phyloP scores from a whole-genome alignment of 2,329 filamentous ascomycete species.

The Dothistroma pini region DNA sequence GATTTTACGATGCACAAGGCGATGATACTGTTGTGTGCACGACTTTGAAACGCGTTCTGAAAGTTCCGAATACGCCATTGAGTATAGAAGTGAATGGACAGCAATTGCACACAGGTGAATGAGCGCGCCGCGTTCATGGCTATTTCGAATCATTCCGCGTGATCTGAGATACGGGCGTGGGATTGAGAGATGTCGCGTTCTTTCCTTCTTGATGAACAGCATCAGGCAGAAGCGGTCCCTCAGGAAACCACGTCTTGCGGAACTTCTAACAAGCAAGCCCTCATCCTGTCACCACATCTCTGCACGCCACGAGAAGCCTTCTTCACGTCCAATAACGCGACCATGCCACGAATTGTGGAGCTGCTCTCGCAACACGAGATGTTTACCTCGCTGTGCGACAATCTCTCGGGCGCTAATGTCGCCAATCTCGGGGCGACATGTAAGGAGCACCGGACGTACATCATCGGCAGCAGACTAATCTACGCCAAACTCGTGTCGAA shows the following conservation, averaged over 20 bases:
- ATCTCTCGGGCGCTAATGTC: conserved; percentile 3
- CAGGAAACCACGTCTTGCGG: not conserved
- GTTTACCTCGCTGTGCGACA: not conserved
- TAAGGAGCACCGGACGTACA: not conserved
- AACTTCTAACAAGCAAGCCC: not conserved
- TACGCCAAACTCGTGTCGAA: too few relatives aligned
- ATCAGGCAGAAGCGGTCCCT: not conserved
- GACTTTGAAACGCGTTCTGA: not conserved
- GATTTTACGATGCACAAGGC: not conserved
- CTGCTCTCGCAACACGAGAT: conserved; percentile 3
- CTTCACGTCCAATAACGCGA: not conserved
- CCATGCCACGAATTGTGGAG: not conserved
- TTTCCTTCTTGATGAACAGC: not conserved
- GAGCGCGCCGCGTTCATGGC: not conserved
- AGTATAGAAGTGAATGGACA: not conserved
- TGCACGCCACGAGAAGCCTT: not conserved
- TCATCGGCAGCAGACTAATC: not conserved
- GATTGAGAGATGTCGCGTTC: not conserved
- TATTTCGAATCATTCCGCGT: not conserved
- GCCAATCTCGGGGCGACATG: conserved; percentile 1
- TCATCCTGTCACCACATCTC: not conserved
- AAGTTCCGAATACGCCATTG: not conserved
- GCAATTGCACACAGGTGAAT: not conserved
- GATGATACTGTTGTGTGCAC: not conserved
- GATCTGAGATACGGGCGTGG: not conserved